These are phyloP conservation scores for Platanthera zijinensis DNA, from an alignment of 106 monocot genomes.

Conservation along the genomic window DNA sequence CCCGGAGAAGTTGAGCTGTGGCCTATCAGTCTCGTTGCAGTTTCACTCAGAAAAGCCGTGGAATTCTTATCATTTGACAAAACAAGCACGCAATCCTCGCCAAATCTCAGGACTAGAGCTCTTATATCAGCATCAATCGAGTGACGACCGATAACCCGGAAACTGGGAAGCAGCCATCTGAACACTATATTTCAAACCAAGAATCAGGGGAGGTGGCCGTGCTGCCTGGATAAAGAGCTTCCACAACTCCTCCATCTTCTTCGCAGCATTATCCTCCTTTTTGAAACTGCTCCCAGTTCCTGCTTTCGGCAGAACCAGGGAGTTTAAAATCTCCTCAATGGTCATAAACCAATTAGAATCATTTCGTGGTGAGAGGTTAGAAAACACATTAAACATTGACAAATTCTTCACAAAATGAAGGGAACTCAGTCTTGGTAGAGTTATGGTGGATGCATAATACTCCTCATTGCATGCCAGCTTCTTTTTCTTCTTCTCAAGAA, in stretches of 20 bases:
- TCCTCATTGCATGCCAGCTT: slow-evolving; percentile 82
- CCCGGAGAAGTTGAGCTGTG: slow-evolving; percentile 75
- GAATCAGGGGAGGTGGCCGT: slow-evolving; percentile 47
- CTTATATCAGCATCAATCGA: slow-evolving; percentile 85
- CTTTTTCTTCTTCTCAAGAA: slow-evolving; percentile 64
- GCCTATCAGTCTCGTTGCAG: slow-evolving; percentile 70
- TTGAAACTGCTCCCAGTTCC: slow-evolving; percentile 25
- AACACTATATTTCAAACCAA: slow-evolving; percentile 48
- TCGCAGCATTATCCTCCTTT: slow-evolving; percentile 59
- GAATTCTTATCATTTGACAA: slow-evolving; percentile 97
- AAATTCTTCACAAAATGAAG: slow-evolving; percentile 76
- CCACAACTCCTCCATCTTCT: slow-evolving; percentile 77
- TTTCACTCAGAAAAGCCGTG: slow-evolving; percentile 69
- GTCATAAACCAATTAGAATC: slow-evolving; percentile 79
- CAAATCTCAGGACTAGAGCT: slow-evolving; percentile 78
- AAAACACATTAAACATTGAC: slow-evolving; percentile 36
- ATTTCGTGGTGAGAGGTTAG: slow-evolving; percentile 45
- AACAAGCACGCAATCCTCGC: slow-evolving; percentile 80
- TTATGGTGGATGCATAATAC: slow-evolving; percentile 76
- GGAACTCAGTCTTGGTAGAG: slow-evolving; percentile 48
- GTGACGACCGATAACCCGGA: slow-evolving; percentile 47
- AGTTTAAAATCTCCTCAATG: slow-evolving; percentile 89
- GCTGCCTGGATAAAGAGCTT: slow-evolving; percentile 65
- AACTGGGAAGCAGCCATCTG: slow-evolving; percentile 29
- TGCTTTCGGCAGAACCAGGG: slow-evolving; percentile 15